Evolutionary conservation across 352 stramenopile genomes (phyloP).

Genomic region (Sclerospora graminicola): DNA sequence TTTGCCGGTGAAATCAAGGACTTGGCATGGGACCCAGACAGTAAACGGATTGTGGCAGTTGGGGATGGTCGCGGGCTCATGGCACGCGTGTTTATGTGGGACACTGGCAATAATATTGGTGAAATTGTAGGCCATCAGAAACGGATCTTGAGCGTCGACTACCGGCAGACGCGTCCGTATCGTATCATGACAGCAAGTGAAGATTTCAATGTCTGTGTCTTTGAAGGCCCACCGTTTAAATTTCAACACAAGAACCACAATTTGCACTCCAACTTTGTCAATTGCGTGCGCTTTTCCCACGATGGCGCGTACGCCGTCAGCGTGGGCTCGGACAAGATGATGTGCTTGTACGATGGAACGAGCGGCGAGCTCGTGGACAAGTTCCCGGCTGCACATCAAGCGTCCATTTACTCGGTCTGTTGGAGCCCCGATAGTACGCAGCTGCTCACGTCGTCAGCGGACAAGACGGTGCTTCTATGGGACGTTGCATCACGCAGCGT

Average conservation of each 20-base stretch:
- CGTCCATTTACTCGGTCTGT: constrained; percentile 92
- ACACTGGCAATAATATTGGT: constrained; percentile 93
- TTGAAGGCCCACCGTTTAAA: constrained; percentile 94
- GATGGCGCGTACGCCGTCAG: constrained; percentile 86
- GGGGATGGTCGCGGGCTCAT: constrained; percentile 75
- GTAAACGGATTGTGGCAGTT: constrained; percentile 89
- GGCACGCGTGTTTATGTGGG: constrained; percentile 92
- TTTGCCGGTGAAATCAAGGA: constrained; percentile 90
- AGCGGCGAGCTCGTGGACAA: constrained; percentile 75
- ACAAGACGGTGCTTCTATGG: constrained; percentile 94
- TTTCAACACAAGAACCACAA: constrained; percentile 90
- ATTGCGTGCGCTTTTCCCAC: constrained; percentile 90
- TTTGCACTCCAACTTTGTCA: constrained; percentile 93
- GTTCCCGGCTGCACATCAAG: constrained; percentile 74
- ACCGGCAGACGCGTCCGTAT: constrained; percentile 90
- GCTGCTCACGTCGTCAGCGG: constrained; percentile 91
- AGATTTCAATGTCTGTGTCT: constrained; percentile 93
- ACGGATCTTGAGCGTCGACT: constrained; percentile 87
- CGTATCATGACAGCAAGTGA: constrained; percentile 92
- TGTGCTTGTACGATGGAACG: constrained; percentile 93
- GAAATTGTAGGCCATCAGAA: constrained; percentile 93
- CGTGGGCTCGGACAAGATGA: constrained; percentile 92
- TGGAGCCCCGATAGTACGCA: constrained; percentile 87
- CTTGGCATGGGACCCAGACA: constrained; percentile 93
- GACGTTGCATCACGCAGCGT: constrained; percentile 67